Percentiles rank a stretch among this genome's conserved stretches.
Evolutionary conservation across 768 basidiomycete genomes (phyloP).

Genomic region (Myochromella boudieri): DNA sequence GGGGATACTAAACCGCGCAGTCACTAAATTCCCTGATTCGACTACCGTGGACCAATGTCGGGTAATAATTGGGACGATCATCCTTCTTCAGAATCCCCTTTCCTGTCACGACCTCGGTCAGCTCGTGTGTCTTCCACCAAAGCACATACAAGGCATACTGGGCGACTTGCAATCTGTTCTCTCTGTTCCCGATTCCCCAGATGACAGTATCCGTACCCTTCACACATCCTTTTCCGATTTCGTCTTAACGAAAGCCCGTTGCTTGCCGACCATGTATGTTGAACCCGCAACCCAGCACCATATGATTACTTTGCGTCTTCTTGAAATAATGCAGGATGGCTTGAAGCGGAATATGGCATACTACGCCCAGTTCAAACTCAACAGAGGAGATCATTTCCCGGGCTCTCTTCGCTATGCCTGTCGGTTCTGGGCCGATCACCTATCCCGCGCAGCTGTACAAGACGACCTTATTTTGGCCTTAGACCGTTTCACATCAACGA

Average conservation of each 20-base stretch:
- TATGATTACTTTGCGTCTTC: slow-evolving; percentile 8
- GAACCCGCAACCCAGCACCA: slow-evolving; percentile 15
- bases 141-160: slow-evolving; percentile 16
- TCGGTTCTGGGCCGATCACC: slow-evolving; percentile 15
- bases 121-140: slow-evolving; percentile 12
- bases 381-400: slow-evolving; percentile 12
- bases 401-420: slow-evolving; percentile 13
- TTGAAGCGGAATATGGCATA: slow-evolving; percentile 17
- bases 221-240: slow-evolving; percentile 16
- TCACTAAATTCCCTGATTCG: slow-evolving; percentile 11
- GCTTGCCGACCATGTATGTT: slow-evolving; percentile 13
- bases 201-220: slow-evolving; percentile 12
- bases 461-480: slow-evolving; percentile 7
- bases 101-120: slow-evolving; percentile 13
- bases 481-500: slow-evolving; percentile 4
- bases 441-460: slow-evolving; percentile 4
- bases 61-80: slow-evolving; percentile 12
- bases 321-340: slow-evolving; percentile 16
- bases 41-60: slow-evolving; percentile 12
- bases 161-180: slow-evolving; percentile 15
- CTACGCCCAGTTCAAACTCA: slow-evolving; percentile 13
- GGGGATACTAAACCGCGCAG: slow-evolving; percentile 13
- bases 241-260: slow-evolving; percentile 8
- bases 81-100: slow-evolving; percentile 14
- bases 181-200: slow-evolving; percentile 7